Evolutionary conservation across 1,139 yeast genomes (phyloP), one percentile per base, ranked within the genome.

Genomic region (Suhomyces guaymorum): DNA sequence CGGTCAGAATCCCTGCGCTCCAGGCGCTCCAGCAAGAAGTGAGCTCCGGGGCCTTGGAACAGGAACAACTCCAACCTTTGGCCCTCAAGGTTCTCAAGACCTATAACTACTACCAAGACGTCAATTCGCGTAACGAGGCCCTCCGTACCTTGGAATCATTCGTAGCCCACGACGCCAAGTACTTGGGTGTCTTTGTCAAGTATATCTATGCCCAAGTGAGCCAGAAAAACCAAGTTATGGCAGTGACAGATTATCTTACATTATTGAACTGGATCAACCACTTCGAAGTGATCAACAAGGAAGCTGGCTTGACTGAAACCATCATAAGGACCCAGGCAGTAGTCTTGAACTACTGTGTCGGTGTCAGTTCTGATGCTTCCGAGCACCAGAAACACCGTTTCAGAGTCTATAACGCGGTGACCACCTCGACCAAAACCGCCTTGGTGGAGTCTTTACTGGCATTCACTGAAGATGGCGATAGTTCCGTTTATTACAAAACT

Each of bases 251-350:
- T 52, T 61, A 77, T 39, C 60, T 78, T 51, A 70, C 82, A 4
- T 60, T 82, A 12, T 62, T 82, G 29, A 66, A 68, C 20, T 83
- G 90, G 89, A 57, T 66, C 30, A 72, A 70, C 46, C 43, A 47
- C 16, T 55, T 63, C 41, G 47, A 50, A 14, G 52, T 67, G 15
- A 40, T 66, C 19, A 51, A 55, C 7, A 22, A 24, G 18, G 41
- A 40, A 11, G 2, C 34, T 2, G 40, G 41, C 3, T 35, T 46
- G 28, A 36, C 47, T n/a, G 48, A 42, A 5, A 32, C 37, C 21
- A 41, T 49, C 12, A 45, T 54, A 24, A 37, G 30, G 19, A 38
- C 57, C 21, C 66, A 59, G 33, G 57, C 61, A 1, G 33, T 40
- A 22, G 40, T 61, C 9, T 51, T 61, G 35, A 40, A 45, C 40